Evolutionary conservation across 371 early-diverging fungal species (phyloP).

Genomic region (Blakeslea trispora): DNA sequence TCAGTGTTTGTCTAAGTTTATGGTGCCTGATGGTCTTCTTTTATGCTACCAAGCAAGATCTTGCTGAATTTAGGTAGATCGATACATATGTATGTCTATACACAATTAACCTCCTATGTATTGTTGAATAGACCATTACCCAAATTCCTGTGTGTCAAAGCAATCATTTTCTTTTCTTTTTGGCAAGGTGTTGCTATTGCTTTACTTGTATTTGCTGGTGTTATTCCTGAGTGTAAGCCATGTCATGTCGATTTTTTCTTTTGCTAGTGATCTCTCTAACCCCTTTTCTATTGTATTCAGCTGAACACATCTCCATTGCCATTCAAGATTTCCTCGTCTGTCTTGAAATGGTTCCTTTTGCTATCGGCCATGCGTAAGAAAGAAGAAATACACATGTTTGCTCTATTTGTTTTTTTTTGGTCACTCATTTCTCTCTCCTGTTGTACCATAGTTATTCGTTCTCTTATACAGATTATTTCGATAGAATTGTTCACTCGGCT

Average conservation of each 20-base stretch:
- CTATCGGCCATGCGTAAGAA: conserved; percentile 77
- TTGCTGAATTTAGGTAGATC: conserved; percentile 77
- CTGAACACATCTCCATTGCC: conserved; percentile 82
- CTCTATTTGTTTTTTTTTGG: too few relatives aligned
- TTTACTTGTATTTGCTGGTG: conserved; percentile 73
- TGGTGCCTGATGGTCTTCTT: conserved; percentile 91
- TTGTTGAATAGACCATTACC: conserved; percentile 90
- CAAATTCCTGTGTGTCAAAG: conserved; percentile 94
- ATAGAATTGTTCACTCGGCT: conserved; percentile 62
- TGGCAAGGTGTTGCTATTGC: conserved; percentile 95
- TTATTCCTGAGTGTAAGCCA: conserved; percentile 67
- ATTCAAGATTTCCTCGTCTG: conserved; percentile 93
- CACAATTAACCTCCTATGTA: too few relatives aligned
- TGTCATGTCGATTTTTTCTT: neutral
- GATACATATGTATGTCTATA: too few relatives aligned
- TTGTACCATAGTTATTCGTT: conserved; percentile 61
- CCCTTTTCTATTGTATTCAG: conserved; percentile 28
- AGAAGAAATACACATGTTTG: too few relatives aligned
- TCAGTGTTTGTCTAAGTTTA: conserved; percentile 81
- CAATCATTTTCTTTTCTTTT: conserved; percentile 93
- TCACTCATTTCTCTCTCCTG: neutral
- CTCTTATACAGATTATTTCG: conserved; percentile 75
- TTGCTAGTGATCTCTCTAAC: too few relatives aligned
- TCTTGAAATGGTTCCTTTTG: conserved; percentile 88
- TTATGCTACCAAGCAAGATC: conserved; percentile 80